Evolutionary conservation across 2,329 filamentous ascomycete species (phyloP).

Genomic region (Sphaerulina musiva): DNA sequence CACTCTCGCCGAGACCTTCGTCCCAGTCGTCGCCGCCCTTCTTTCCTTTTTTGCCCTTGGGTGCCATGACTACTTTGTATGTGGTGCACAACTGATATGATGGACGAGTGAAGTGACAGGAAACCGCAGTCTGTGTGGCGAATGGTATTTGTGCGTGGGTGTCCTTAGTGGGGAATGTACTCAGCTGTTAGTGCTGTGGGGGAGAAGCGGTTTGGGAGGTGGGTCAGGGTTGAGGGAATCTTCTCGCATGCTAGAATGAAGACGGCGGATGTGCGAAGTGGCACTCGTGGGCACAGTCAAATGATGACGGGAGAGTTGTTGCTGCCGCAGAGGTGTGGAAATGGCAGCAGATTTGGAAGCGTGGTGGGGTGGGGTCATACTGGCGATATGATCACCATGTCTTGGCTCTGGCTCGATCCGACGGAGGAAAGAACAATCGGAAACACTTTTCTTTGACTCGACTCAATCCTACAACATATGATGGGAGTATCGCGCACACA

Average conservation of each 20-base stretch:
- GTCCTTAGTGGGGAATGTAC: slow-evolving; percentile 8
- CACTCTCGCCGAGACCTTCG: slow-evolving; percentile 75
- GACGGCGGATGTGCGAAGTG: slow-evolving; percentile 14
- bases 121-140: slow-evolving; percentile 5
- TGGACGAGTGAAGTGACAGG: background rate
- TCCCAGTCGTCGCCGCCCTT: slow-evolving; percentile 84
- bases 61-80: slow-evolving; percentile 57
- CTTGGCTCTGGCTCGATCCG: background rate
- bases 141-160: background rate
- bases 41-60: slow-evolving; percentile 93
- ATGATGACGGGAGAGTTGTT: background rate
- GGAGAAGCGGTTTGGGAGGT: slow-evolving; percentile 25
- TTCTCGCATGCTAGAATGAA: slow-evolving; percentile 28
- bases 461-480: no score
- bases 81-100: slow-evolving; percentile 5
- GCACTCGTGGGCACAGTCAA: slow-evolving; percentile 8
- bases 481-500: no score
- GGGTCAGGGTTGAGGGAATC: slow-evolving; percentile 27
- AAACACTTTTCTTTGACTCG: background rate
- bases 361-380: background rate
- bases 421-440: background rate
- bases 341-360: background rate
- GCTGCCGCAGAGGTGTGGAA: background rate
- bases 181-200: slow-evolving; percentile 28
- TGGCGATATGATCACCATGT: slow-evolving; percentile 2